Evolutionary conservation across 2,329 filamentous ascomycete genomes (phyloP).

Genomic region (Cercospora sp.): DNA sequence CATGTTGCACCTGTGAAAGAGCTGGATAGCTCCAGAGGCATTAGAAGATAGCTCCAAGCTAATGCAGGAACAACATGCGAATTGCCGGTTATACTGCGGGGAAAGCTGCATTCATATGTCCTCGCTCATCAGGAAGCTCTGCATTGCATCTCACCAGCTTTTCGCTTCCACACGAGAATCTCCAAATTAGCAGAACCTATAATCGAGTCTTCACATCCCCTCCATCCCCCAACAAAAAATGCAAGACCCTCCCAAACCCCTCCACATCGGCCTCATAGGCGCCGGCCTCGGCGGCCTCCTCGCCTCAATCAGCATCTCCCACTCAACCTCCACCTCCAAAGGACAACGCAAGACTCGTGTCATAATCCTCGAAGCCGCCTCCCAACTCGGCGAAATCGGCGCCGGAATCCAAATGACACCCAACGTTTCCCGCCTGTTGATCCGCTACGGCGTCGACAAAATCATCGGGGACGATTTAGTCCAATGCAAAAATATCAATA

Average conservation of each 20-base stretch:
- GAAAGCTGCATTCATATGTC: background rate
- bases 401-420: conserved; percentile 32
- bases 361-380: conserved; percentile 43
- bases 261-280: conserved; percentile 31
- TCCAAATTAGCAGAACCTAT: background rate
- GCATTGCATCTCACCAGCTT: background rate
- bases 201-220: background rate
- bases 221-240: background rate
- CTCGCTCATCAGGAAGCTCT: background rate
- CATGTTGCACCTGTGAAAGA: too few species aligned
- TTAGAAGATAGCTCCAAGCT: background rate
- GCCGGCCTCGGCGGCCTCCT: conserved; percentile 45
- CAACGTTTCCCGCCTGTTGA: conserved; percentile 43
- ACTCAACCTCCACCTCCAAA: background rate
- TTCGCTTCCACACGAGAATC: background rate
- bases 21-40: background rate
- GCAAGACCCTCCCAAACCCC: background rate
- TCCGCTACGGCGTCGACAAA: conserved; percentile 42
- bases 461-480: conserved; percentile 48
- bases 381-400: conserved; percentile 41
- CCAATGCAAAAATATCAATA: conserved; percentile 42
- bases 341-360: conserved; percentile 36
- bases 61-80: background rate
- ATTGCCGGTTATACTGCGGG: background rate
- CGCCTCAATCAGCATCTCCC: conserved; percentile 43